These are phyloP conservation scores for Byssothecium circinans DNA, from an alignment of 2,329 filamentous ascomycete species.

Conservation along the genomic window DNA sequence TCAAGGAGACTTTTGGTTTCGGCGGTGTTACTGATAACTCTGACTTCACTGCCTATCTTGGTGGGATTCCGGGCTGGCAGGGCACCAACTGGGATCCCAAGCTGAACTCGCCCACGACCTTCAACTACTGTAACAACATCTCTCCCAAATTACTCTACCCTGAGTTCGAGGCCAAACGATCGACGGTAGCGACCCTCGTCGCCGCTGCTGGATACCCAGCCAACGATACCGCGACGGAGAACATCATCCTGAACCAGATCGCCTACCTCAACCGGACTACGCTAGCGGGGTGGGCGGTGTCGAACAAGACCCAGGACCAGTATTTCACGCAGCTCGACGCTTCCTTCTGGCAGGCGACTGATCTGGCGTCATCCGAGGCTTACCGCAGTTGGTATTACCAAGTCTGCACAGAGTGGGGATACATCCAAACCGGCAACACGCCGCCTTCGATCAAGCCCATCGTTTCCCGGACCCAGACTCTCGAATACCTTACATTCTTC, in stretches of 20 bases:
- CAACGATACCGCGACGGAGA: conserved; percentile 48
- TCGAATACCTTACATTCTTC: conserved; percentile 63
- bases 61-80: conserved; percentile 57
- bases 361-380: conserved; percentile 38
- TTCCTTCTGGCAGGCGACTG: conserved; percentile 50
- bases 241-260: conserved; percentile 59
- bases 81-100: conserved; percentile 59
- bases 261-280: conserved; percentile 55
- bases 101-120: conserved; percentile 45
- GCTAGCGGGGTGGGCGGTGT: conserved; percentile 43
- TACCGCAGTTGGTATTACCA: conserved; percentile 62
- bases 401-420: conserved; percentile 66
- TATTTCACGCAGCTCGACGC: conserved; percentile 56
- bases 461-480: conserved; percentile 68
- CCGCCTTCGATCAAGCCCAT: conserved; percentile 67
- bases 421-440: conserved; percentile 71
- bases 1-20: conserved; percentile 59
- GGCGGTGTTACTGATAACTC: conserved; percentile 52
- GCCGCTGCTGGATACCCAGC: conserved; percentile 51
- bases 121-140: conserved; percentile 57
- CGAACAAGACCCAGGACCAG: conserved; percentile 47
- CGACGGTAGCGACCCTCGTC: conserved; percentile 50
- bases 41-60: conserved; percentile 57
- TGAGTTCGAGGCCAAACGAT: conserved; percentile 36
- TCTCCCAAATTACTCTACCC: conserved; percentile 47